Conservation (phyloP, 495 filamentous ascomycete species). For the Daldinia decipiens region DNA sequence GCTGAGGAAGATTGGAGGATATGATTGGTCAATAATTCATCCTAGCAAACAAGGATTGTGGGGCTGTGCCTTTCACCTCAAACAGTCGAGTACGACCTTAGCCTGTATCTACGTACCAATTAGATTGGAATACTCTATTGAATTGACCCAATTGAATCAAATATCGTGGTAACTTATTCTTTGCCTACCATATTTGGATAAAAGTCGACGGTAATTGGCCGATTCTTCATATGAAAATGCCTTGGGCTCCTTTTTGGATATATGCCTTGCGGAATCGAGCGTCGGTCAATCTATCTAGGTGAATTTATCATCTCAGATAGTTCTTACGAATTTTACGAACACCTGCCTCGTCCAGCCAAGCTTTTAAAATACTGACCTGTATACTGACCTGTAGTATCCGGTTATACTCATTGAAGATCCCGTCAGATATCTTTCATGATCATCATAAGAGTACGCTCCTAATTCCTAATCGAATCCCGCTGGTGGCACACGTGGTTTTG, state of each 20-base stretch:
- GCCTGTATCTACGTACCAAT: neutral
- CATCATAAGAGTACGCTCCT: neutral
- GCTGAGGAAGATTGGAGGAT: slow-evolving; percentile 11
- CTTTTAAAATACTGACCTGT: slow-evolving; percentile 12
- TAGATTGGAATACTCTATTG: neutral
- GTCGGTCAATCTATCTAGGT: slow-evolving; percentile 21
- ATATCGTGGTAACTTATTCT: neutral
- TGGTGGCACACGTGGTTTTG: neutral
- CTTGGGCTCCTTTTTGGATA: neutral
- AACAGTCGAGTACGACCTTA: slow-evolving; percentile 18
- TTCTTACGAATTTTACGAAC: neutral
- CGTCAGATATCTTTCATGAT: slow-evolving; percentile 5
- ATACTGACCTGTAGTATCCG: slow-evolving; percentile 12
- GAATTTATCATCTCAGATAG: slow-evolving; percentile 12
- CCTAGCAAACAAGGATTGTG: slow-evolving; percentile 28
- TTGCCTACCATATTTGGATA: slow-evolving; percentile 27
- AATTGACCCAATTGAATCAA: too few relatives aligned
- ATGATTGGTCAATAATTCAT: slow-evolving; percentile 22
- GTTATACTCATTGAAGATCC: slow-evolving; percentile 2
- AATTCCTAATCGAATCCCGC: neutral
- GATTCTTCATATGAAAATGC: slow-evolving; percentile 5
- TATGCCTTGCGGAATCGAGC: slow-evolving; percentile 1
- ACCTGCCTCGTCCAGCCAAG: slow-evolving; percentile 11
- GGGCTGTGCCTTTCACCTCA: slow-evolving; percentile 36
- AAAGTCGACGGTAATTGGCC: slow-evolving; percentile 21